Conservation (phyloP, 352 stramenopile species). For the Globisporangium paroecandrum region DNA sequence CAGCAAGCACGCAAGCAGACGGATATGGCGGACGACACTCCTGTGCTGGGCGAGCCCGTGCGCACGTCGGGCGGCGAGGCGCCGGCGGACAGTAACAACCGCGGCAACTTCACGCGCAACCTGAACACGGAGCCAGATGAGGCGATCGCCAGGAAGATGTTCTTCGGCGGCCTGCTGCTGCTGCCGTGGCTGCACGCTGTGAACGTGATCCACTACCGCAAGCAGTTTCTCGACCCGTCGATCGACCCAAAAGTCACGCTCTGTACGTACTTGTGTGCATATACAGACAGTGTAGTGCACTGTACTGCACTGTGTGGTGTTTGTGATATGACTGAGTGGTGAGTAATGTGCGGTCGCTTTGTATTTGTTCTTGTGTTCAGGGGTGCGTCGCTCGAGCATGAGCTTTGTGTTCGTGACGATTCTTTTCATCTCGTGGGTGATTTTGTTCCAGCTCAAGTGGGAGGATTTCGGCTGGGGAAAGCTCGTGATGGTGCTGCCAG, state of each 20-base stretch:
- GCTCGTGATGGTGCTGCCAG: slow-evolving; percentile 71
- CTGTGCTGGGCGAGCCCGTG: slow-evolving; percentile 49
- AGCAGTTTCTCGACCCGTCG: slow-evolving; percentile 68
- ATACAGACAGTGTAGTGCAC: not conserved
- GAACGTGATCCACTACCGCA: slow-evolving; percentile 81
- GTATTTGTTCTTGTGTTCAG: slow-evolving; percentile 20
- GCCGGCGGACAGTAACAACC: slow-evolving; percentile 53
- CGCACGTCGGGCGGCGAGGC: slow-evolving; percentile 16
- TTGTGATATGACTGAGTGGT: not conserved
- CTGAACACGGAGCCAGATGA: slow-evolving; percentile 75
- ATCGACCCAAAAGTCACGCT: slow-evolving; percentile 68
- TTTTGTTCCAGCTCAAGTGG: slow-evolving; percentile 84
- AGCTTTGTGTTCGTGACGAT: slow-evolving; percentile 66
- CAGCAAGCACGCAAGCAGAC: not conserved
- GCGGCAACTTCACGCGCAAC: slow-evolving; percentile 87
- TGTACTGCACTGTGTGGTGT: not conserved
- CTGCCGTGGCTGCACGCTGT: slow-evolving; percentile 83
- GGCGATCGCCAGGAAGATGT: slow-evolving; percentile 79
- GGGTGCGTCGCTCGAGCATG: slow-evolving; percentile 75
- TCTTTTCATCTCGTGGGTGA: slow-evolving; percentile 70
- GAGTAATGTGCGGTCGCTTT: not conserved
- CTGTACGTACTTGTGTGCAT: slow-evolving; percentile 42
- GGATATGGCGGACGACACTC: slow-evolving; percentile 43
- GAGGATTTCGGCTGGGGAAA: slow-evolving; percentile 80
- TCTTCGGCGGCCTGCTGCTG: slow-evolving; percentile 65